These are phyloP conservation scores for Ganoderma lucidum DNA, from an alignment of 1,284 basidiomycete species.

Conservation along the genomic window DNA sequence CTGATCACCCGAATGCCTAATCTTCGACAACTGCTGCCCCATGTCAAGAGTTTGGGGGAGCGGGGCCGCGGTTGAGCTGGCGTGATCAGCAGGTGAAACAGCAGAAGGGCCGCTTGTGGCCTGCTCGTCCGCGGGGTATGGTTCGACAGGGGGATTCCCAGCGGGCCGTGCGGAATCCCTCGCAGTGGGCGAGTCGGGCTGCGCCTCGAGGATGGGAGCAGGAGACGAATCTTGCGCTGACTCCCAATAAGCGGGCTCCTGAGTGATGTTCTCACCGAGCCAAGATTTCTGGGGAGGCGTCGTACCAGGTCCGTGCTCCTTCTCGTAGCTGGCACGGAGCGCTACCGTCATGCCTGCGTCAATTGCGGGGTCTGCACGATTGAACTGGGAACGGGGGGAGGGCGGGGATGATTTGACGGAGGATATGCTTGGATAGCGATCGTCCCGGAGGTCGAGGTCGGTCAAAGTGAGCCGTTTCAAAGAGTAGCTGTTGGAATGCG, in stretches of 20 bases:
- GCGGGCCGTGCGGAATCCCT: slow-evolving; percentile 30
- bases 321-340: slow-evolving; percentile 37
- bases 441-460: slow-evolving; percentile 68
- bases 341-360: slow-evolving; percentile 34
- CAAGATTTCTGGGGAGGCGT: slow-evolving; percentile 29
- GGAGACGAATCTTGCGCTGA: slow-evolving; percentile 21
- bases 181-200: slow-evolving; percentile 25
- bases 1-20: slow-evolving; percentile 33
- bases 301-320: slow-evolving; percentile 22
- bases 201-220: slow-evolving; percentile 30
- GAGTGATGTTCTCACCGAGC: slow-evolving; percentile 38
- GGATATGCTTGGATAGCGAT: slow-evolving; percentile 62
- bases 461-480: slow-evolving; percentile 56
- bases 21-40: slow-evolving; percentile 39
- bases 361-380: slow-evolving; percentile 24
- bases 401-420: slow-evolving; percentile 28
- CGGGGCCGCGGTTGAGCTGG: slow-evolving; percentile 21
- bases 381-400: slow-evolving; percentile 14
- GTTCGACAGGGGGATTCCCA: slow-evolving; percentile 29
- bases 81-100: slow-evolving; percentile 21
- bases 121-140: slow-evolving; percentile 26
- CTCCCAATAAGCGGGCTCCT: slow-evolving; percentile 34
- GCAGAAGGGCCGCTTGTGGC: slow-evolving; percentile 28
- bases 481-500: slow-evolving; percentile 51
- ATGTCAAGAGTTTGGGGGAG: slow-evolving; percentile 35